Conservation (phyloP, 805 yeast genomes). For the Yarrowia sp. region DNA sequence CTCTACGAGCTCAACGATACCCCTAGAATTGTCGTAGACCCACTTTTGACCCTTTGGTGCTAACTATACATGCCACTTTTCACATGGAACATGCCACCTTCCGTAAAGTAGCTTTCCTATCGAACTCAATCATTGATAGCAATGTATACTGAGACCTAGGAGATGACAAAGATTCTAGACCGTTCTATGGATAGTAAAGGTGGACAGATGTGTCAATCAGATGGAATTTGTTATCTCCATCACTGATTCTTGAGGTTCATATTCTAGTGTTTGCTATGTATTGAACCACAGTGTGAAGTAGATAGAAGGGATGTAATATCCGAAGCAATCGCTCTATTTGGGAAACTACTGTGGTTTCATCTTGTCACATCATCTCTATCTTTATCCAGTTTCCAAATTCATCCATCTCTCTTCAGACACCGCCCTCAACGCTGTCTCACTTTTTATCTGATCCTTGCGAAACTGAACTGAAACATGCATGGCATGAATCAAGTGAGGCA, state of each 20-base stretch:
- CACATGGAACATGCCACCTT: conserved; percentile 32
- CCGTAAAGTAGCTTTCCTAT: conserved; percentile 17
- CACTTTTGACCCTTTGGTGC: neutral
- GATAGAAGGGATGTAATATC: too few relatives aligned
- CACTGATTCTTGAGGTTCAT: too few relatives aligned
- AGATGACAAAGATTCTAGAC: neutral
- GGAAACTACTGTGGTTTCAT: too few relatives aligned
- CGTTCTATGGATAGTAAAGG: neutral
- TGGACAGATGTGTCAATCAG: neutral
- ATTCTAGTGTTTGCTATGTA: too few relatives aligned
- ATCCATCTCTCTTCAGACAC: too few relatives aligned
- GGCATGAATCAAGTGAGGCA: conserved; percentile 23
- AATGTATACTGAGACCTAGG: neutral
- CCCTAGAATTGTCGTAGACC: neutral
- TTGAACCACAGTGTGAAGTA: too few relatives aligned
- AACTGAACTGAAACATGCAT: conserved; percentile 28
- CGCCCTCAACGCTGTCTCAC: conserved; percentile 23
- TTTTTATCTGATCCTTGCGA: conserved; percentile 14
- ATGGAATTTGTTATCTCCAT: too few relatives aligned
- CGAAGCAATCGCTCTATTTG: too few relatives aligned
- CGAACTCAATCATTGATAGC: conserved; percentile 26
- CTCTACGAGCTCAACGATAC: neutral
- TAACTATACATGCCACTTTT: conserved; percentile 8
- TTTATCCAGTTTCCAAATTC: too few relatives aligned
- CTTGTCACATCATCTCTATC: too few relatives aligned